Percentiles rank a stretch among this genome's conserved stretches.
Evolutionary conservation across 805 yeast genomes (phyloP).

Genomic region (Blastobotrys muscicola): DNA sequence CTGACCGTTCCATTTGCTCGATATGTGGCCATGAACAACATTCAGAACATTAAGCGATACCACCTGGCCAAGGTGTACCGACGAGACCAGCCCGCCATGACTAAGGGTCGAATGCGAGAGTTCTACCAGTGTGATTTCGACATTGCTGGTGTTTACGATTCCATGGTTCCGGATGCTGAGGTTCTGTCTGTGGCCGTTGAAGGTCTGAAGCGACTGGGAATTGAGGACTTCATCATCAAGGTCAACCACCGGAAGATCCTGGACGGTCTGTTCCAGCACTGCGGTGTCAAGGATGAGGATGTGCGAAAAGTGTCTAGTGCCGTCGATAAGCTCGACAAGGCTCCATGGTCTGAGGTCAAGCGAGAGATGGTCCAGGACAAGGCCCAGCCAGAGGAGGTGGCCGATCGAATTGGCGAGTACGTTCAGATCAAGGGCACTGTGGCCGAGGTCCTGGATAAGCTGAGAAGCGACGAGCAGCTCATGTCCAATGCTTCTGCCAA

Average conservation of each 20-base stretch:
- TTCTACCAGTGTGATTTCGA: constrained; percentile 98
- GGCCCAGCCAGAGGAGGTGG: constrained; percentile 82
- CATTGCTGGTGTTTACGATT: constrained; percentile 84
- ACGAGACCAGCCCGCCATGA: constrained; percentile 99
- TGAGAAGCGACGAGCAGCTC: constrained; percentile 51
- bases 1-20: constrained; percentile 98
- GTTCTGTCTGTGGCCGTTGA: constrained; percentile 70
- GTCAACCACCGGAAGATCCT: constrained; percentile 90
- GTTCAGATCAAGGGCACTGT: constrained; percentile 69
- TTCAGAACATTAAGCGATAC: constrained; percentile 81
- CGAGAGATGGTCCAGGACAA: constrained; percentile 89
- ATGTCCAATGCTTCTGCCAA: constrained; percentile 61
- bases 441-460: constrained; percentile 36
- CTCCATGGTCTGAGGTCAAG: constrained; percentile 91
- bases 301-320: constrained; percentile 91
- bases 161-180: constrained; percentile 97
- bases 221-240: constrained; percentile 82
- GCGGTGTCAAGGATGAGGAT: constrained; percentile 92
- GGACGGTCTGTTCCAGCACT: constrained; percentile 90
- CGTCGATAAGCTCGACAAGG: constrained; percentile 91
- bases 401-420: constrained; percentile 85
- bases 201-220: constrained; percentile 76
- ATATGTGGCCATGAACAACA: constrained; percentile 90
- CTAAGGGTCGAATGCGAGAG: constrained; percentile 99
- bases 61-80: constrained; percentile 98